These are phyloP conservation scores for Cokeromyces recurvatus DNA, from an alignment of 371 early-diverging fungal genomes.

Conservation along the genomic window DNA sequence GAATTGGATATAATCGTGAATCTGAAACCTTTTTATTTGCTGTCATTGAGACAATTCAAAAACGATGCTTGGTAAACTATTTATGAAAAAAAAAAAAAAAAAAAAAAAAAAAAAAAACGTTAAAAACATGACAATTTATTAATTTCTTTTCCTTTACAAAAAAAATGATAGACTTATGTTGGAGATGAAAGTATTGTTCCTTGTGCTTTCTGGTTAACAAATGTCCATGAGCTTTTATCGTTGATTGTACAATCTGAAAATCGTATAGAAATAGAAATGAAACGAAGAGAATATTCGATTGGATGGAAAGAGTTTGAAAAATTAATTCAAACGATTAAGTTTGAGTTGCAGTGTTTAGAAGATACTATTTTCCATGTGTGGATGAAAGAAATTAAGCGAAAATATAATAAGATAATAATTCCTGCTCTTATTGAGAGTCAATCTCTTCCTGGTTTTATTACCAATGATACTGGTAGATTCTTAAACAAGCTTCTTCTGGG, in stretches of 20 bases:
- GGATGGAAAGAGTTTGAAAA: constrained; percentile 50
- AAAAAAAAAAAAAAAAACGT: constrained; percentile 4
- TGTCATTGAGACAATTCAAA: constrained; percentile 81
- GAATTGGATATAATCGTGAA: constrained; percentile 70
- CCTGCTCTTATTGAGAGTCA: constrained; percentile 92
- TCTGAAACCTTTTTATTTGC: constrained; percentile 80
- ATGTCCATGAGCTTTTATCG: constrained; percentile 87
- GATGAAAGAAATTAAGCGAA: constrained; percentile 92
- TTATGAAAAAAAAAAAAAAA: too few relatives aligned
- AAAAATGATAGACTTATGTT: constrained; percentile 28
- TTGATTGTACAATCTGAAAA: constrained; percentile 38
- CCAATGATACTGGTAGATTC: constrained; percentile 83
- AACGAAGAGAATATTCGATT: constrained; percentile 16
- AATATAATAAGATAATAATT: constrained; percentile 84
- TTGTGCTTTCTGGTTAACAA: constrained; percentile 88
- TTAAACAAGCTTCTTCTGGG: constrained; percentile 71
- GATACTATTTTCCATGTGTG: constrained; percentile 70
- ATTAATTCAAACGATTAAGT: constrained; percentile 53
- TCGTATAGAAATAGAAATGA: constrained; percentile 29
- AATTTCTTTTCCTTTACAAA: too few relatives aligned
- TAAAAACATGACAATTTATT: too few relatives aligned
- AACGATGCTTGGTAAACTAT: constrained; percentile 68
- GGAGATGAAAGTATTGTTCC: constrained; percentile 60
- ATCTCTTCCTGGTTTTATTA: constrained; percentile 84
- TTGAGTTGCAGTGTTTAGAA: constrained; percentile 60